These are phyloP conservation scores for Ophiostoma quercus DNA, from an alignment of 2,329 filamentous ascomycete species.

Conservation along the genomic window DNA sequence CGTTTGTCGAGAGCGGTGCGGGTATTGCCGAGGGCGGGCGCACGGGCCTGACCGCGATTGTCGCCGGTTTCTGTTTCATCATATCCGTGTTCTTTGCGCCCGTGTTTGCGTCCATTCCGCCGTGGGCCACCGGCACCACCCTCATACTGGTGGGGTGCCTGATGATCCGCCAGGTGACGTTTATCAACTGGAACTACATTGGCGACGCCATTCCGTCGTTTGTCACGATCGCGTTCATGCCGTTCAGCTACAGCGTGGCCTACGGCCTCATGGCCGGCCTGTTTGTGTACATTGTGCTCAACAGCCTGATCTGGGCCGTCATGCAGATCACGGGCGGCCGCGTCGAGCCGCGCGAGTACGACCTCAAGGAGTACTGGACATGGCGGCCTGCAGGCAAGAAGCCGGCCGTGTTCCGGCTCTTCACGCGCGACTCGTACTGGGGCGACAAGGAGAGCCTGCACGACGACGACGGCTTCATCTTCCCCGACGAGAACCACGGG, in stretches of 20 bases:
- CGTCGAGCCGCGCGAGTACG: constrained; percentile 47
- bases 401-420: constrained; percentile 44
- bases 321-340: constrained; percentile 41
- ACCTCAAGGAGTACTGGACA: constrained; percentile 53
- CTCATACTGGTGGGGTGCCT: constrained; percentile 68
- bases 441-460: constrained; percentile 27
- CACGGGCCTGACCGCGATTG: constrained; percentile 66
- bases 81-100: constrained; percentile 70
- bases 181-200: constrained; percentile 72
- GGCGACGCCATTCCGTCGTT: constrained; percentile 72
- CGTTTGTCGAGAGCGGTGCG: constrained; percentile 70
- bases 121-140: constrained; percentile 71
- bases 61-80: constrained; percentile 64
- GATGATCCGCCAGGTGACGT: constrained; percentile 70
- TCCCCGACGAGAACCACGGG: constrained; percentile 18
- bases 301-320: constrained; percentile 44
- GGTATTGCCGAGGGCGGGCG: constrained; percentile 71
- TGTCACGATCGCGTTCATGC: constrained; percentile 68
- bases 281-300: constrained; percentile 49
- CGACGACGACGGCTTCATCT: constrained; percentile 23
- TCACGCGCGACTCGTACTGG: constrained; percentile 31
- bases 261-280: constrained; percentile 67
- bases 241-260: constrained; percentile 72
- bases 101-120: constrained; percentile 70
- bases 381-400: constrained; percentile 46